Base-by-base conservation (phyloP, 148 eudicot species). In the Dianthus caryophyllus region DNA sequence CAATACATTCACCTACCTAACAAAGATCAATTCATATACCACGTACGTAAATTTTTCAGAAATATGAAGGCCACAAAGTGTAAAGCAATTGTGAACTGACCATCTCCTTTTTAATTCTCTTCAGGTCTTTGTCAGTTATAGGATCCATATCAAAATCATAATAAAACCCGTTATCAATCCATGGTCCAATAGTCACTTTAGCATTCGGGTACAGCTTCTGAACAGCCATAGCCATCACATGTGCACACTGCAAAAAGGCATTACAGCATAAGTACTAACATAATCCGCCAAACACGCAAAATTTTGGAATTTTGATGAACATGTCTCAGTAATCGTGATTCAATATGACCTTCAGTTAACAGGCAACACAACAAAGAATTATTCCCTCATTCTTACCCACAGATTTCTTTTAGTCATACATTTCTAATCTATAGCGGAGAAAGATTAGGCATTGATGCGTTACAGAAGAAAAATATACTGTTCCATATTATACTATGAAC, bases 211-310 rank as follows among this genome's bases (percentile, higher is more conserved):
- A 90, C 68, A 94, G 80, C 80, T 86, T 94, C 80, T 94, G 99
- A 81, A 94, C 99, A 57, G 99, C 99, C 99, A 94, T 90, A 58
- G 99, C 99, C 99, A 90, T 94, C 59, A 90, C 93, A 86, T 94
- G 99, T 77, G 99, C 99, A 86, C 97, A 94, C 99, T 94, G 90
- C 86, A 88, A 64, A 69, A 26, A 74, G 14, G 69, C 25, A 61
- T 47, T 21, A 33, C 48, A 65, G 47, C 39, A 53, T 57, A 44
- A 44, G 6, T 68, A 53, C 1, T 24, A 62, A 68, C 47, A 31
- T 31, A 33, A 46, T 24, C 30, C 15, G n/a, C 29, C 25, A 47
- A n/a, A 6, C 12, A 49, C 33, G 65, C n/a, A n/a, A n/a, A n/a
- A n/a, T n/a, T n/a, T n/a, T n/a, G n/a, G n/a, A n/a, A n/a, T n/a